phyloP scores from a whole-genome alignment of 139 green algal species.

The Spirogloea muscicola region DNA sequence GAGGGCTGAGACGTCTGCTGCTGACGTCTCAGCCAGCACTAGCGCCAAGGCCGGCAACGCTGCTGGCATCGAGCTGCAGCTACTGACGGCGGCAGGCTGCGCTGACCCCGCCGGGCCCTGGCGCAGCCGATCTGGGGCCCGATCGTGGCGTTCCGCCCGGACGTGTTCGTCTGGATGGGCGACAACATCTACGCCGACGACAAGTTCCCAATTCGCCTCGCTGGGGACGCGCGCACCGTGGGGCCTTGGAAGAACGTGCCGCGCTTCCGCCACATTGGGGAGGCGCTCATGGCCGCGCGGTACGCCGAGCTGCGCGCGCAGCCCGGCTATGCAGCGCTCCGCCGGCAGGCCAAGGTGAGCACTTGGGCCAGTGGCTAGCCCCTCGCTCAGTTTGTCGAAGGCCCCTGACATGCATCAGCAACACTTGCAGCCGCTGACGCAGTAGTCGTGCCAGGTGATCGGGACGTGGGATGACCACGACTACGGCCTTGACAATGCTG shows the following conservation, averaged over 20 bases:
- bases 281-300: neutral
- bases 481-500: constrained; percentile 48
- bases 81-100: no score
- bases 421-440: no score
- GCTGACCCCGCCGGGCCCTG: no score
- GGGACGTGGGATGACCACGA: constrained; percentile 56
- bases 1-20: no score
- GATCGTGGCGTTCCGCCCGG: neutral
- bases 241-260: neutral
- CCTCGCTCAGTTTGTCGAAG: no score
- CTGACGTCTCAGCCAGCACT: no score
- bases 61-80: no score
- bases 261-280: constrained; percentile 8
- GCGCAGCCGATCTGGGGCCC: constrained; percentile 35
- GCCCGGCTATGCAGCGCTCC: constrained; percentile 12
- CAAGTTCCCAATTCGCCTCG: constrained; percentile 3
- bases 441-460: no score
- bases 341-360: neutral
- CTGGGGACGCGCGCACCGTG: constrained; percentile 14
- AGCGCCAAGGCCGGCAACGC: no score
- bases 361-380: no score
- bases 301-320: constrained; percentile 2
- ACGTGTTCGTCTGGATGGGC: constrained; percentile 49
- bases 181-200: constrained; percentile 52
- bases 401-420: no score